Percentiles rank a stretch among this genome's conserved stretches.
Conservation (phyloP, 768 basidiomycete species). For the Tremella mesenterica region DNA sequence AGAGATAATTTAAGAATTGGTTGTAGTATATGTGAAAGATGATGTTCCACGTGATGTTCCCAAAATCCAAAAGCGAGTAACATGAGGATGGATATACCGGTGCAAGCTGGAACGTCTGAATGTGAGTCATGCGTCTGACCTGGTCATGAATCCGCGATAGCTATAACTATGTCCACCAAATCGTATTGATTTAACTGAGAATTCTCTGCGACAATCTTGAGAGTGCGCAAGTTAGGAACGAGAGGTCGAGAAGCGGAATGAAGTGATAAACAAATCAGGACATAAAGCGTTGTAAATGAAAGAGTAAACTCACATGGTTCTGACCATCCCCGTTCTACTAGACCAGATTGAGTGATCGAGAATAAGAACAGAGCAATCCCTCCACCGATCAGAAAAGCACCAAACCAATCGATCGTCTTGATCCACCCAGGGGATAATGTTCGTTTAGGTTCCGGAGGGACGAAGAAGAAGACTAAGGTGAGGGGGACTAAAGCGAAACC, state of each 20-base stretch:
- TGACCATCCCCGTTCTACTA: constrained; percentile 54
- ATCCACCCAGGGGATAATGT: too few relatives aligned
- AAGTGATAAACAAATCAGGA: too few relatives aligned
- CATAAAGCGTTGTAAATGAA: too few relatives aligned
- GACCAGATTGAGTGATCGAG: constrained; percentile 58
- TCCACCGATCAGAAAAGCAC: constrained; percentile 56
- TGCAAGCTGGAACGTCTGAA: constrained; percentile 53
- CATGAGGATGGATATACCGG: constrained; percentile 56
- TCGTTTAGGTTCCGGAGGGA: constrained; percentile 48
- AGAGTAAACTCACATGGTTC: constrained; percentile 51
- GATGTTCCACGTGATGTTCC: constrained; percentile 55
- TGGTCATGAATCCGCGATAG: background rate
- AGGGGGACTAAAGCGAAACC: constrained; percentile 54
- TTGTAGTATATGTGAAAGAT: constrained; percentile 5
- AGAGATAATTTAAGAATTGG: constrained; percentile 23
- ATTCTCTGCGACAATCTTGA: too few relatives aligned
- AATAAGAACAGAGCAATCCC: constrained; percentile 64
- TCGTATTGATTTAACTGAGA: too few relatives aligned
- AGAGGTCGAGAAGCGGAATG: too few relatives aligned
- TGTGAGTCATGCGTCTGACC: background rate
- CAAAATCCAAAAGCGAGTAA: constrained; percentile 55
- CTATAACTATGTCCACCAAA: too few relatives aligned
- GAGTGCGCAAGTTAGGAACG: too few relatives aligned
- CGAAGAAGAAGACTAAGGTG: constrained; percentile 52
- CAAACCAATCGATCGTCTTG: constrained; percentile 77